Evolutionary conservation across 192 early-diverging fungal genomes (phyloP).

Genomic region (Mycoemilia scoparia): DNA sequence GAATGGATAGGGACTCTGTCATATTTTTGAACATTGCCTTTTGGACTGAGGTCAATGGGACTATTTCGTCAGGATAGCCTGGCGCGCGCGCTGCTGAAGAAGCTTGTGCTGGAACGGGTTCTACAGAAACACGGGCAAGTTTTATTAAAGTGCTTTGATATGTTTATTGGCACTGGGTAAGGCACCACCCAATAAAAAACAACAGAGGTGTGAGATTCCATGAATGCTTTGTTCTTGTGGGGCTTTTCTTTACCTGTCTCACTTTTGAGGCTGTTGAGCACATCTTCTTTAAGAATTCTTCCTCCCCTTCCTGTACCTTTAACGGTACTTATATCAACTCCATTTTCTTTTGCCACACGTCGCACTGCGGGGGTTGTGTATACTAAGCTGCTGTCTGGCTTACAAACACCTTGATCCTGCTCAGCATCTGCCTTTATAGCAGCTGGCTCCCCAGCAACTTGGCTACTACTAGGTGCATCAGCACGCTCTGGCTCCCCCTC

Average conservation of each 20-base stretch:
- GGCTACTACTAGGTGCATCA: not conserved
- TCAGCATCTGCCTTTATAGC: too few species aligned
- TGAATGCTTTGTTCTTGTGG: too few species aligned
- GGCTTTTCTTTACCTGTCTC: too few species aligned
- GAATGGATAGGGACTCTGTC: slow-evolving; percentile 79
- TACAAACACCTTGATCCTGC: too few species aligned
- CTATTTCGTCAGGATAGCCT: slow-evolving; percentile 41
- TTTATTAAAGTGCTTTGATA: too few species aligned
- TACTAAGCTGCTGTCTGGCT: slow-evolving; percentile 23
- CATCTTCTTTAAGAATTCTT: slow-evolving; percentile 84
- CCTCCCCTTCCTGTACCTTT: slow-evolving; percentile 67
- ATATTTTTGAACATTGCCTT: slow-evolving; percentile 94
- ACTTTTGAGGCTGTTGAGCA: slow-evolving; percentile 36
- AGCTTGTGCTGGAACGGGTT: too few species aligned
- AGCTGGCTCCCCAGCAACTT: too few species aligned
- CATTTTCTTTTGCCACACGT: slow-evolving; percentile 59
- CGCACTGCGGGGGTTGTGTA: slow-evolving; percentile 84
- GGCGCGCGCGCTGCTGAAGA: too few species aligned
- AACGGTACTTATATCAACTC: slow-evolving; percentile 53
- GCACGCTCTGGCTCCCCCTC: not conserved
- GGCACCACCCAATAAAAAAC: too few species aligned
- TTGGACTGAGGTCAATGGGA: slow-evolving; percentile 68
- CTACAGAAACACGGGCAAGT: too few species aligned
- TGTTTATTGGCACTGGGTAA: too few species aligned
- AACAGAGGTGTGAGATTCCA: too few species aligned